A percentile compares a stretch with the other conserved stretches of the same genome.
Evolutionary conservation across 129 eudicot genomes (phyloP).

Genomic region (Gnaphalium uliginosum): DNA sequence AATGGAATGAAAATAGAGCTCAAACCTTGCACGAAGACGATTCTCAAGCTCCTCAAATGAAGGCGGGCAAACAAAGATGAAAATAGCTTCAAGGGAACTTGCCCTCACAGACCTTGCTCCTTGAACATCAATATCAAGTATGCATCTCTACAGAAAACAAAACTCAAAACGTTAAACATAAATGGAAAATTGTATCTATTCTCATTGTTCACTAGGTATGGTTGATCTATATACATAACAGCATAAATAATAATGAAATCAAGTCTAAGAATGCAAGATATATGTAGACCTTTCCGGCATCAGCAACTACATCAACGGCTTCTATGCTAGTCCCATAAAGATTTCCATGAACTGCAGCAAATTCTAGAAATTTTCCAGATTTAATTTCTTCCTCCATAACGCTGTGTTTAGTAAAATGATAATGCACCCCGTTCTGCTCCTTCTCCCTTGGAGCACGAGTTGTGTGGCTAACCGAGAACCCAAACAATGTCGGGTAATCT

Average conservation of each 20-base stretch:
- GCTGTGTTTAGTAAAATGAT: constrained; percentile 69
- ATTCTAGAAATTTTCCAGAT: constrained; percentile 80
- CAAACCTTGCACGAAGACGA: constrained; percentile 87
- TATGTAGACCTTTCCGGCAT: constrained; percentile 75
- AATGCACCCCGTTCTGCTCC: constrained; percentile 75
- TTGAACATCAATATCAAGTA: constrained; percentile 98
- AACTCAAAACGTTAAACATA: constrained; percentile 18
- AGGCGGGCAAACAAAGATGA: constrained; percentile 87
- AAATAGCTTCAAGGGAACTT: constrained; percentile 85
- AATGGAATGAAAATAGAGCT: not conserved
- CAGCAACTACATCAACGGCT: constrained; percentile 88
- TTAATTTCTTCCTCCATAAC: constrained; percentile 77
- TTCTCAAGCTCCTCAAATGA: constrained; percentile 93
- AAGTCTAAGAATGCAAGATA: not conserved
- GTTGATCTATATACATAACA: not conserved
- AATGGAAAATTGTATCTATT: not conserved
- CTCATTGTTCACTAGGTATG: not conserved
- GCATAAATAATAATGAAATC: not conserved
- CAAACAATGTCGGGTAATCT: constrained; percentile 84
- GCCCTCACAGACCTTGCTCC: constrained; percentile 94
- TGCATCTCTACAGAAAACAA: constrained; percentile 80
- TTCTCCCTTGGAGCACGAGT: constrained; percentile 87
- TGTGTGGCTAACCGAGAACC: constrained; percentile 98
- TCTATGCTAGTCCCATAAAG: constrained; percentile 90
- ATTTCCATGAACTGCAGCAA: constrained; percentile 93